These are phyloP conservation scores for Lachancea sp. DNA, from an alignment of 805 yeast genomes.

Conservation along the genomic window DNA sequence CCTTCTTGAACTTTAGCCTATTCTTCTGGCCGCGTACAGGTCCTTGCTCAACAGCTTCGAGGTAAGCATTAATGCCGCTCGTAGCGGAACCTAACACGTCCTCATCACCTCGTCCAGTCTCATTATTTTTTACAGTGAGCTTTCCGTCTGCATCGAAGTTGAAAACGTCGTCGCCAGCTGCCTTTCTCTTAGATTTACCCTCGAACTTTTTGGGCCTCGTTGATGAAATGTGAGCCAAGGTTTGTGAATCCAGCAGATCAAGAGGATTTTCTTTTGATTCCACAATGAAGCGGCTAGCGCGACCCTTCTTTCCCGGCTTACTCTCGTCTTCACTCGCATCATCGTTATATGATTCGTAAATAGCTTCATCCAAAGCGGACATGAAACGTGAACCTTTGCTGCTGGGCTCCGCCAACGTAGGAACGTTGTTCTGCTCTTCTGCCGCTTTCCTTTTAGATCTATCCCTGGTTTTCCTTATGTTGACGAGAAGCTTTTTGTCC, in stretches of 20 bases:
- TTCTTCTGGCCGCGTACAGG: constrained; percentile 93
- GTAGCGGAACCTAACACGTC: constrained; percentile 44
- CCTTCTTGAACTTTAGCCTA: constrained; percentile 78
- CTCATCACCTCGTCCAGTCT: constrained; percentile 26
- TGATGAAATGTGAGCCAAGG: constrained; percentile 84
- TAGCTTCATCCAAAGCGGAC: constrained; percentile 89
- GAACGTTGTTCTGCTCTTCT: constrained; percentile 23
- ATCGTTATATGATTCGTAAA: constrained; percentile 67
- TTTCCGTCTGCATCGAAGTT: constrained; percentile 33
- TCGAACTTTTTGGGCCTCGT: constrained; percentile 64
- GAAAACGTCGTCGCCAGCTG: constrained; percentile 22
- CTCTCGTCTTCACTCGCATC: constrained; percentile 44
- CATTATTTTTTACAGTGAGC: constrained; percentile 32
- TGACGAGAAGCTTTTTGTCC: constrained; percentile 73
- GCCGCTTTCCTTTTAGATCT: constrained; percentile 70
- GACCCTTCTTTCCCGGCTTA: constrained; percentile 16
- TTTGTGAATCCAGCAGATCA: constrained; percentile 78
- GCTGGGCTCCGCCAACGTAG: constrained; percentile 16
- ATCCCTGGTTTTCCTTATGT: constrained; percentile 79
- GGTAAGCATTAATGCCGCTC: constrained; percentile 79
- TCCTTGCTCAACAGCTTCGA: constrained; percentile 88
- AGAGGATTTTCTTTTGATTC: constrained; percentile 75
- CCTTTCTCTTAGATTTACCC: constrained; percentile 35
- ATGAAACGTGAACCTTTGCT: constrained; percentile 47
- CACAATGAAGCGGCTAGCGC: constrained; percentile 59